Conservation (phyloP, 495 filamentous ascomycete genomes). For the Lasiosphaeris hirsuta region DNA sequence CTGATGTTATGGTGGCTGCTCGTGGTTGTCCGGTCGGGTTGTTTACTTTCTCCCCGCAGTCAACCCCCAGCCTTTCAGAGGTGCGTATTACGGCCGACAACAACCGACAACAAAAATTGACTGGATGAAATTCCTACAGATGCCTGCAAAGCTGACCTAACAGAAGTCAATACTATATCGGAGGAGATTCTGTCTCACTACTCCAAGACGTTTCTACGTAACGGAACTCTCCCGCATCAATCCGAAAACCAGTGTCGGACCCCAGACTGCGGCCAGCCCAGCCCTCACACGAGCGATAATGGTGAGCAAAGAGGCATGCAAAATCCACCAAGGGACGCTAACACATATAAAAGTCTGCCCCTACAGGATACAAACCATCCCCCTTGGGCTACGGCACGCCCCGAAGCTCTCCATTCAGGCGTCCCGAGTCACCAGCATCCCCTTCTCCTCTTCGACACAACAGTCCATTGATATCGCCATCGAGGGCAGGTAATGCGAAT, state of each 20-base stretch:
- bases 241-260: no score
- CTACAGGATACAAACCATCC: constrained; percentile 61
- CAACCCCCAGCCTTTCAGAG: background rate
- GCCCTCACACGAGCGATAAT: background rate
- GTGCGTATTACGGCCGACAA: no score
- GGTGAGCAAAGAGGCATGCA: background rate
- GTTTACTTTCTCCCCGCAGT: constrained; percentile 18
- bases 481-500: constrained; percentile 32
- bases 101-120: no score
- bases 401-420: constrained; percentile 71
- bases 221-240: no score
- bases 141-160: no score
- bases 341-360: constrained; percentile 38
- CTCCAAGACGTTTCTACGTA: no score
- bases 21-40: constrained; percentile 17
- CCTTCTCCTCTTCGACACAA: constrained; percentile 47
- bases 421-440: constrained; percentile 54
- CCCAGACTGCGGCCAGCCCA: no score
- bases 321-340: background rate
- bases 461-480: constrained; percentile 45
- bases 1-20: background rate
- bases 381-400: constrained; percentile 48
- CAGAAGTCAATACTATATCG: no score
- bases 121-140: no score
- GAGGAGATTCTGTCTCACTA: no score